Percentiles rank a stretch among this genome's conserved stretches.
phyloP scores from a whole-genome alignment of 1,139 yeast genomes.

The Pichia sp. region DNA sequence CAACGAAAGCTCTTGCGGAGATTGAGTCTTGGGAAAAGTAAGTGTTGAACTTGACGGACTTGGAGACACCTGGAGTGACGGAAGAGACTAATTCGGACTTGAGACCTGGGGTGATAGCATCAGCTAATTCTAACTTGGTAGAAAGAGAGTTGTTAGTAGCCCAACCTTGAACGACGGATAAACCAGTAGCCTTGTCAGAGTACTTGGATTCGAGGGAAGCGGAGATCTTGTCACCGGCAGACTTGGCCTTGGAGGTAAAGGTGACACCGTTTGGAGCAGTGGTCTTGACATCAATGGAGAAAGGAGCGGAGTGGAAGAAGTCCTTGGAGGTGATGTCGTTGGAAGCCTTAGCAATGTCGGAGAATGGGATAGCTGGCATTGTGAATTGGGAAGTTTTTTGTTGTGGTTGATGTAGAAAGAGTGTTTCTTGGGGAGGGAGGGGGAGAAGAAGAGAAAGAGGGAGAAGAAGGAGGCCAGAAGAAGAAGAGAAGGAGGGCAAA shows the following conservation, averaged over 20 bases:
- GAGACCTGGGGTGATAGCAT: conserved; percentile 92
- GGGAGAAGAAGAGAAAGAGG: not conserved
- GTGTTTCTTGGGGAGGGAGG: not conserved
- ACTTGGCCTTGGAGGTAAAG: conserved; percentile 91
- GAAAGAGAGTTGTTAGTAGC: conserved; percentile 88
- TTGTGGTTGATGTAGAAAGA: not conserved
- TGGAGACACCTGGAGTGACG: conserved; percentile 84
- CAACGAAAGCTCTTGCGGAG: conserved; percentile 94
- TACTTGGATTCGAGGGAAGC: conserved; percentile 92
- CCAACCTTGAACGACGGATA: conserved; percentile 97
- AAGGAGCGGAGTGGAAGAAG: conserved; percentile 89
- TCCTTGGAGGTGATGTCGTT: conserved; percentile 89
- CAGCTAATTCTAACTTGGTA: conserved; percentile 92
- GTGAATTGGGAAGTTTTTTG: conserved; percentile 5
- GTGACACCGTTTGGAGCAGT: conserved; percentile 96
- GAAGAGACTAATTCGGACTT: conserved; percentile 91
- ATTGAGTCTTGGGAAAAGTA: conserved; percentile 92
- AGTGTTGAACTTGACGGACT: conserved; percentile 89
- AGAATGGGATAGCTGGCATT: conserved; percentile 75
- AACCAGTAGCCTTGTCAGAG: conserved; percentile 90
- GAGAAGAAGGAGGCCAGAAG: not conserved
- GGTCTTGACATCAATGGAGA: conserved; percentile 86
- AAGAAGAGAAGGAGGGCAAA: not conserved
- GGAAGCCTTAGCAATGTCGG: conserved; percentile 88
- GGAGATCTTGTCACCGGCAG: conserved; percentile 74